Conservation (phyloP, 108 stramenopile species). For the Cyclotella kingstonii region DNA sequence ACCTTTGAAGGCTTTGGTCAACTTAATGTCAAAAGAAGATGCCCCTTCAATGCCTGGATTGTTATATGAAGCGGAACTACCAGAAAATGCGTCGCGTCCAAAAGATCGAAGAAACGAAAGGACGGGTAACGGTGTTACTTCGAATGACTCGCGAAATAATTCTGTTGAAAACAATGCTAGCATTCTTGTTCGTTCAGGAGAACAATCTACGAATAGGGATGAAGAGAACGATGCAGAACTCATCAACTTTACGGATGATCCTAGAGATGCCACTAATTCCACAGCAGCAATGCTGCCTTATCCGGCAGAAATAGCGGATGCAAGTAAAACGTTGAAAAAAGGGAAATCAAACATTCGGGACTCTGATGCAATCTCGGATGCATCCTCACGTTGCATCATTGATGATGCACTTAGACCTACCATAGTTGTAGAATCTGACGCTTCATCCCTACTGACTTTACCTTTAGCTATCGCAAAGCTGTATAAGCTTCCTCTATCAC, state of each 20-base stretch:
- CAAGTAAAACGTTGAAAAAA: too few species aligned
- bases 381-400: too few species aligned
- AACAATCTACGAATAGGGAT: too few species aligned
- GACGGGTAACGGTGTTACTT: too few species aligned
- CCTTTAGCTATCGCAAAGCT: constrained; percentile 72
- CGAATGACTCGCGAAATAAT: too few species aligned
- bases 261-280: neutral
- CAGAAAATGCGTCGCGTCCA: constrained; percentile 51
- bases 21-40: constrained; percentile 81
- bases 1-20: constrained; percentile 87
- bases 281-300: neutral
- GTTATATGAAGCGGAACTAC: constrained; percentile 90
- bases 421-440: neutral
- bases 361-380: too few species aligned
- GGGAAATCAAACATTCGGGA: too few species aligned
- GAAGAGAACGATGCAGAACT: neutral
- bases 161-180: too few species aligned
- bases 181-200: too few species aligned
- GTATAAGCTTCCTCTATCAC: constrained; percentile 53
- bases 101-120: too few species aligned
- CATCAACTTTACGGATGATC: neutral
- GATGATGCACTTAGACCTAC: too few species aligned
- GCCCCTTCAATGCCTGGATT: constrained; percentile 93
- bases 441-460: constrained; percentile 3
- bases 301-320: too few species aligned